phyloP scores from a whole-genome alignment of 108 stramenopile species.

The Cafeteria roenbergensis region DNA sequence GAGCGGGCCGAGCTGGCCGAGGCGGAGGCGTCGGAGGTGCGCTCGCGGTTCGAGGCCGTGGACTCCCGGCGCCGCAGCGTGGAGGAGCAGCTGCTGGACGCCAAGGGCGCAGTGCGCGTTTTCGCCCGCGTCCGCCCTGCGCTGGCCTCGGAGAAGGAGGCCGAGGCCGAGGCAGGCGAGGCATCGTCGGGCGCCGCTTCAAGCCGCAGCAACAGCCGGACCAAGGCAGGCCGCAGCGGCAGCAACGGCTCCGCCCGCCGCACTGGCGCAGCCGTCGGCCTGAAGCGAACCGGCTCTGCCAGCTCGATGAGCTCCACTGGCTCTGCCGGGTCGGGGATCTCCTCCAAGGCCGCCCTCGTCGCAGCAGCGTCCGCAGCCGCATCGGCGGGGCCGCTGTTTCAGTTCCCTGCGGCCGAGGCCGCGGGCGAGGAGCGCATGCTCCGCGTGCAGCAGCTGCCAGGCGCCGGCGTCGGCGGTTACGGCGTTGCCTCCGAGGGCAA shows the following conservation, averaged over 20 bases:
- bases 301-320: too few relatives aligned
- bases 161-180: background rate
- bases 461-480: background rate
- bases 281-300: too few relatives aligned
- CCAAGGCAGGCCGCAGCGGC: background rate
- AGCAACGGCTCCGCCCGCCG: too few relatives aligned
- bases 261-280: too few relatives aligned
- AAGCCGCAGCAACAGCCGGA: background rate
- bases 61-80: background rate
- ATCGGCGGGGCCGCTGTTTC: background rate
- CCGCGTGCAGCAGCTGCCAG: background rate
- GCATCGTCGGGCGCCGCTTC: too few relatives aligned
- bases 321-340: background rate
- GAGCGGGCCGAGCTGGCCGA: background rate
- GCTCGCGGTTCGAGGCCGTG: background rate
- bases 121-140: background rate
- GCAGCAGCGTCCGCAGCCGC: background rate
- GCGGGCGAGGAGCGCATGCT: background rate
- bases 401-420: background rate
- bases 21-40: background rate
- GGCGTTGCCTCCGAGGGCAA: slow-evolving; percentile 6
- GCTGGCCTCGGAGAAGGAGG: background rate
- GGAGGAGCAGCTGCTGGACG: slow-evolving; percentile 6
- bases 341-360: background rate
- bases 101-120: background rate